Percentiles rank a stretch among this genome's conserved stretches.
Evolutionary conservation across 495 filamentous ascomycete species (phyloP).

Genomic region (Aspergillus kassunensis): DNA sequence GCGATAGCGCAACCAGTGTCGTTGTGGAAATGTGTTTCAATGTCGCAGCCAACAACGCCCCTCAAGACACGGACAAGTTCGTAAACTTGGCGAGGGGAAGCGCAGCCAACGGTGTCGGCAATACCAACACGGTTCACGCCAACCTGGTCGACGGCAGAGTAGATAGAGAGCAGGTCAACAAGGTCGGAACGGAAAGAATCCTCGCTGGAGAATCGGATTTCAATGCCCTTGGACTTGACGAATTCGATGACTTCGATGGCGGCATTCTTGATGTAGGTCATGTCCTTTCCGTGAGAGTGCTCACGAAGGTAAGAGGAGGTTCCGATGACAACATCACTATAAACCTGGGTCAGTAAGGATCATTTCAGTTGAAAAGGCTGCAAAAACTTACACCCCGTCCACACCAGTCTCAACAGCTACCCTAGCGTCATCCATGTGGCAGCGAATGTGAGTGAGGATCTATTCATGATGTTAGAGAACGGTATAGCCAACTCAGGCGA

Average conservation of each 20-base stretch:
- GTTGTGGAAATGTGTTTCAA: constrained; percentile 54
- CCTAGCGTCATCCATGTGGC: constrained; percentile 89
- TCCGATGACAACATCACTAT: constrained; percentile 87
- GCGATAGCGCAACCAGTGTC: constrained; percentile 53
- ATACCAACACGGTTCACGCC: constrained; percentile 82
- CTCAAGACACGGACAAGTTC: constrained; percentile 68
- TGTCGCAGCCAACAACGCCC: constrained; percentile 50
- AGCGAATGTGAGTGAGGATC: constrained; percentile 81
- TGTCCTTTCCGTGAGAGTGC: constrained; percentile 91
- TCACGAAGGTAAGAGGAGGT: constrained; percentile 88
- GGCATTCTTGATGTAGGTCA: constrained; percentile 85
- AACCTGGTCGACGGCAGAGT: constrained; percentile 73
- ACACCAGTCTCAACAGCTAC: constrained; percentile 85
- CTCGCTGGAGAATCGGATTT: constrained; percentile 75
- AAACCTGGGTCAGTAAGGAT: constrained; percentile 8
- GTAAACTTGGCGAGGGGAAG: constrained; percentile 77
- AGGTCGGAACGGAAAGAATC: constrained; percentile 82
- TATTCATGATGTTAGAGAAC: constrained; percentile 30
- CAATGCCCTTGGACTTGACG: constrained; percentile 84
- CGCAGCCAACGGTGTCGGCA: constrained; percentile 79
- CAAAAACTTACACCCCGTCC: constrained; percentile 54
- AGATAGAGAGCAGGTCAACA: constrained; percentile 72
- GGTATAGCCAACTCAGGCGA: background rate
- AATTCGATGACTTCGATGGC: constrained; percentile 93
- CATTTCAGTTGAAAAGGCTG: background rate